These are phyloP conservation scores for Trichoderma polysporum DNA, from an alignment of 2,329 filamentous ascomycete species.

Conservation along the genomic window DNA sequence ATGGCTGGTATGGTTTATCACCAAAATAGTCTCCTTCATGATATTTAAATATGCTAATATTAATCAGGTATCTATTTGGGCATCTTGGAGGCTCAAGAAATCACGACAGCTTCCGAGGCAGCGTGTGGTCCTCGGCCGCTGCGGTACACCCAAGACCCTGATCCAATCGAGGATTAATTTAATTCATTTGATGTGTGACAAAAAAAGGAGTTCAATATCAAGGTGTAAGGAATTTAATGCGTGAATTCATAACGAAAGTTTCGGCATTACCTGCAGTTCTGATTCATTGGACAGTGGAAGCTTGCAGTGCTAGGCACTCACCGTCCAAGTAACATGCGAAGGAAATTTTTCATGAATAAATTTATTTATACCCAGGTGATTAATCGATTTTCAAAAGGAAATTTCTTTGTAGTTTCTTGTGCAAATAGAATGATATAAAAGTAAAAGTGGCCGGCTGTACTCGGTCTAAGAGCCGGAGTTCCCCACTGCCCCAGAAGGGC, in stretches of 20 bases:
- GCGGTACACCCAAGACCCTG: neutral
- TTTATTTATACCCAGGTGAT: too few relatives aligned
- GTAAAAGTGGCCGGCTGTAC: neutral
- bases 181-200: neutral
- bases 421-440: too few relatives aligned
- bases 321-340: too few relatives aligned
- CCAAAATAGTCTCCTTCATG: neutral
- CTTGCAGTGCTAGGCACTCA: neutral
- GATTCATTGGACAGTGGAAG: neutral
- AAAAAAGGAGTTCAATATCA: neutral
- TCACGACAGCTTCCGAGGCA: neutral
- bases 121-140: neutral
- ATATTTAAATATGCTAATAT: neutral
- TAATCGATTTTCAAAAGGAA: neutral
- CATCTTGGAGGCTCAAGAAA: constrained; percentile 1
- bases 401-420: neutral
- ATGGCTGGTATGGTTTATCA: neutral
- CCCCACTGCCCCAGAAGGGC: constrained; percentile 1
- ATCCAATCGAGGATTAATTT: neutral
- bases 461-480: neutral
- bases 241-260: neutral
- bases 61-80: neutral
- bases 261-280: neutral
- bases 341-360: too few relatives aligned
- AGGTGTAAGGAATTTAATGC: neutral